These are phyloP conservation scores for Sedum album DNA, from an alignment of 164 flowering plant genomes.

Conservation along the genomic window DNA sequence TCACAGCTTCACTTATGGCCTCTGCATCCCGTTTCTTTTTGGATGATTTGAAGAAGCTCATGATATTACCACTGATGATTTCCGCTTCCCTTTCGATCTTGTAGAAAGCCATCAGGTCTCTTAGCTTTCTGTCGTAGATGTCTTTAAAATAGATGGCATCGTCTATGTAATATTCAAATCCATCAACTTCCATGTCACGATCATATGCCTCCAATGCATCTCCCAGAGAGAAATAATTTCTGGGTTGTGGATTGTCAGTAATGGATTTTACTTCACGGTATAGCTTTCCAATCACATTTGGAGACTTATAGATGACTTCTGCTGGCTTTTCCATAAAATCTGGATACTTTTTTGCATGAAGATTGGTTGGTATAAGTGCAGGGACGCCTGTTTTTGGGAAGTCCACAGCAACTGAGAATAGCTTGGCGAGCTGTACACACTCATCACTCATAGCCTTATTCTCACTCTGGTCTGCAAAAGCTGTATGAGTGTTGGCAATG, in stretches of 20 bases:
- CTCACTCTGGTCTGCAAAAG: conserved; percentile 12
- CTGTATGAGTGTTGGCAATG: conserved; percentile 16
- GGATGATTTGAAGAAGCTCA: conserved; percentile 49
- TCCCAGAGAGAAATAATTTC: conserved; percentile 4
- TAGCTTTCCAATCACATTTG: conserved; percentile 12
- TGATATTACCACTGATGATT: conserved; percentile 55
- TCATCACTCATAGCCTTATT: conserved; percentile 14
- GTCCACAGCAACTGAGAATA: conserved; percentile 18
- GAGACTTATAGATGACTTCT: conserved; percentile 8
- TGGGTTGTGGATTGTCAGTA: not conserved
- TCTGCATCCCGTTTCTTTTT: conserved; percentile 51
- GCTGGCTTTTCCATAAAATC: conserved; percentile 12
- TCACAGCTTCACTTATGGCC: conserved; percentile 45
- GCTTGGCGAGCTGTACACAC: conserved; percentile 15
- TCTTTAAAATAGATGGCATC: conserved; percentile 60
- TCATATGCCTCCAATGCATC: conserved; percentile 14
- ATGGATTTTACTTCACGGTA: conserved; percentile 9
- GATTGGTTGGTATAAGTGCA: conserved; percentile 14
- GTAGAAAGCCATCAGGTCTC: conserved; percentile 67
- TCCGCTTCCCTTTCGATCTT: conserved; percentile 76
- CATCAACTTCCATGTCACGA: conserved; percentile 13
- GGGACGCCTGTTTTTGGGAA: conserved; percentile 20
- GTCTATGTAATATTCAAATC: conserved; percentile 27
- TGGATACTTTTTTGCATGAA: conserved; percentile 9
- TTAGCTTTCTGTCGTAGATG: conserved; percentile 58